Percentiles rank a stretch among this genome's conserved stretches.
Evolutionary conservation across 2,329 filamentous ascomycete species (phyloP).

Genomic region (Neurospora sp.): DNA sequence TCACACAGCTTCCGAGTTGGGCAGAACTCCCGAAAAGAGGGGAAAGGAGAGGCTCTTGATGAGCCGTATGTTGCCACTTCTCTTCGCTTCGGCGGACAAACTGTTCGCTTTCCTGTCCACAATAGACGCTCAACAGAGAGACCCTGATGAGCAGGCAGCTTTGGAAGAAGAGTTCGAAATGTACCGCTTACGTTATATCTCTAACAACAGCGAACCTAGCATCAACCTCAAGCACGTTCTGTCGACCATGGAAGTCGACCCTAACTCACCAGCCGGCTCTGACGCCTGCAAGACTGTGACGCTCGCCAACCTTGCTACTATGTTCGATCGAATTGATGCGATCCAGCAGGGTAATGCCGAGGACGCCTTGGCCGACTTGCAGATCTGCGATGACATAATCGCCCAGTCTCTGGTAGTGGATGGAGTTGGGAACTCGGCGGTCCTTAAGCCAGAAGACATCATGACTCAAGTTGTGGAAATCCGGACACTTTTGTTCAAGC

Average conservation of each 20-base stretch:
- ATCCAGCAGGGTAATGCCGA: neutral
- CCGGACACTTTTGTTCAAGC: constrained; percentile 14
- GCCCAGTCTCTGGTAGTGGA: constrained; percentile 7
- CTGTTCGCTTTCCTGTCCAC: constrained; percentile 9
- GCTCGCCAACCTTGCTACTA: constrained; percentile 11
- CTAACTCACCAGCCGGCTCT: neutral
- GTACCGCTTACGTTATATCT: constrained; percentile 7
- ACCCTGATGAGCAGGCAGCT: neutral
- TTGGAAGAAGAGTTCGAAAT: constrained; percentile 4
- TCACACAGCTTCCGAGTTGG: neutral
- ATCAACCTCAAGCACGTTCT: constrained; percentile 9
- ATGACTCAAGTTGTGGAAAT: constrained; percentile 11
- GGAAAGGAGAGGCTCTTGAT: constrained; percentile 4
- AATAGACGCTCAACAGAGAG: constrained; percentile 1
- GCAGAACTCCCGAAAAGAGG: neutral
- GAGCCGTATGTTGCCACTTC: constrained; percentile 3
- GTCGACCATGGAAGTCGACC: constrained; percentile 2
- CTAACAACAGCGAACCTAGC: constrained; percentile 3
- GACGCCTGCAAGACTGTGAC: constrained; percentile 5
- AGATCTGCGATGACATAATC: constrained; percentile 8
- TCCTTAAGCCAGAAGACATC: constrained; percentile 4
- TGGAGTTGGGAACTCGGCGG: neutral
- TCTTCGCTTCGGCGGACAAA: constrained; percentile 8
- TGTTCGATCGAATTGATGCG: constrained; percentile 9
- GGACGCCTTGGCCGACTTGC: neutral